Evolutionary conservation across 768 basidiomycete genomes (phyloP).

Genomic region (Mycena epipterygia): DNA sequence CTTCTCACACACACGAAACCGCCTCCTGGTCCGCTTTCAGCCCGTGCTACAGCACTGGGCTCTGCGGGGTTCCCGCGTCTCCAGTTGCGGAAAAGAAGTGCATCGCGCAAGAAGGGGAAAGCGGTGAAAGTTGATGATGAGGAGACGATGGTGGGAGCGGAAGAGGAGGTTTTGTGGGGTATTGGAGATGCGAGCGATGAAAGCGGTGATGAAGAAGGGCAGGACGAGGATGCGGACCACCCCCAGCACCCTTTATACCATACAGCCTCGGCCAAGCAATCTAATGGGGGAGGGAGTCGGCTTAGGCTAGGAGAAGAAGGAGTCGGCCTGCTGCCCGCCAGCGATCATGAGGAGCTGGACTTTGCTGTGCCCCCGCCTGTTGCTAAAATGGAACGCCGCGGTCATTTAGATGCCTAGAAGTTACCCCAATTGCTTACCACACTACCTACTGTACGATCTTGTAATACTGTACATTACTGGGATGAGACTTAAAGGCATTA

Average conservation of each 20-base stretch:
- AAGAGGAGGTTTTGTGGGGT: conserved; percentile 72
- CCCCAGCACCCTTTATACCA: conserved; percentile 55
- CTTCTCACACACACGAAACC: conserved; percentile 94
- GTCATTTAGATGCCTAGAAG: conserved; percentile 3
- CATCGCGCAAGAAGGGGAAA: conserved; percentile 33
- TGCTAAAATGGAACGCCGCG: conserved; percentile 15
- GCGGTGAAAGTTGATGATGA: conserved; percentile 49
- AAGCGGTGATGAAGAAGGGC: conserved; percentile 53
- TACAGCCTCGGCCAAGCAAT: conserved; percentile 40
- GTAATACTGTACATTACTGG: conserved; percentile 24
- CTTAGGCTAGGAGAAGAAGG: conserved; percentile 57
- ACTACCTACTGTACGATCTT: conserved; percentile 13
- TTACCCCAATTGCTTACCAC: too few species aligned
- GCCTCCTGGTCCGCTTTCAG: conserved; percentile 58
- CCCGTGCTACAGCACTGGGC: conserved; percentile 45
- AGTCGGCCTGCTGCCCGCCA: conserved; percentile 55
- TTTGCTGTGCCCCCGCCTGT: conserved; percentile 2
- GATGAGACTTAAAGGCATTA: neutral
- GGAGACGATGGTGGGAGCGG: conserved; percentile 56
- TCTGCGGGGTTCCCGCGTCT: conserved; percentile 44
- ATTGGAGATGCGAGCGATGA: conserved; percentile 83
- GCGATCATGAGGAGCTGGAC: conserved; percentile 47
- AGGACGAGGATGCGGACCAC: conserved; percentile 60
- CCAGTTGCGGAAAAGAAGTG: conserved; percentile 31
- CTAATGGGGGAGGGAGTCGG: conserved; percentile 31